These are phyloP conservation scores for Lagenidium giganteum DNA, from an alignment of 352 stramenopile species.

Conservation along the genomic window DNA sequence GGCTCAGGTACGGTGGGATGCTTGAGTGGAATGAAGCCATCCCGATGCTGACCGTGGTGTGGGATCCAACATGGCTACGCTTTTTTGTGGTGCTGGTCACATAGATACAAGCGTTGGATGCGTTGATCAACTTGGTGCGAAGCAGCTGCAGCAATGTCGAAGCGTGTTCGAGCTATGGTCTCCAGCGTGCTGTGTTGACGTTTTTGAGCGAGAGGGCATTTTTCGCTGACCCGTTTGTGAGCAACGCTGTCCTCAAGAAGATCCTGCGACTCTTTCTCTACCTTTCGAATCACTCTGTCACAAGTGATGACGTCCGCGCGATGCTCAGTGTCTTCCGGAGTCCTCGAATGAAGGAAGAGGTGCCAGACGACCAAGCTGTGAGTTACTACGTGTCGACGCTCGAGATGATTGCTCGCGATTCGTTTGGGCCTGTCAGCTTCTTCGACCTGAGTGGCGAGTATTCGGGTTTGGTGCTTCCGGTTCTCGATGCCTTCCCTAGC, in stretches of 20 bases:
- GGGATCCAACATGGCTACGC: background rate
- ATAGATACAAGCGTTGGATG: conserved; percentile 53
- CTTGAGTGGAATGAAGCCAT: background rate
- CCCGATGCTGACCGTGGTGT: background rate
- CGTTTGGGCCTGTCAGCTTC: conserved; percentile 75
- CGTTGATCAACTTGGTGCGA: conserved; percentile 71
- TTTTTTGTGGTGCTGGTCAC: background rate
- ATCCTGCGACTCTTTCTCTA: conserved; percentile 74
- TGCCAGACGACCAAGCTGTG: conserved; percentile 62
- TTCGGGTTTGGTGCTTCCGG: conserved; percentile 62
- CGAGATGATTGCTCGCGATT: conserved; percentile 83
- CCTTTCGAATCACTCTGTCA: conserved; percentile 72
- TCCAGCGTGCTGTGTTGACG: conserved; percentile 66
- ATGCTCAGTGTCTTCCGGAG: conserved; percentile 81
- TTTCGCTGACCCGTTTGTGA: conserved; percentile 53
- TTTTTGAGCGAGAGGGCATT: conserved; percentile 70
- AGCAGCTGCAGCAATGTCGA: conserved; percentile 77
- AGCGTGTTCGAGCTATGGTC: conserved; percentile 54
- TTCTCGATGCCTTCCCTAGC: conserved; percentile 66
- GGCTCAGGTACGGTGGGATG: conserved; percentile 33
- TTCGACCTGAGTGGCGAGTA: conserved; percentile 79
- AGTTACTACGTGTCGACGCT: conserved; percentile 78
- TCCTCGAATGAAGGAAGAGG: conserved; percentile 56
- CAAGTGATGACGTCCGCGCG: conserved; percentile 69
- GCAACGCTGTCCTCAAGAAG: conserved; percentile 67